A percentile compares a stretch with the other conserved stretches of the same genome.
Conservation (phyloP, 257 asterid species). For the Solanum lignicaule region DNA sequence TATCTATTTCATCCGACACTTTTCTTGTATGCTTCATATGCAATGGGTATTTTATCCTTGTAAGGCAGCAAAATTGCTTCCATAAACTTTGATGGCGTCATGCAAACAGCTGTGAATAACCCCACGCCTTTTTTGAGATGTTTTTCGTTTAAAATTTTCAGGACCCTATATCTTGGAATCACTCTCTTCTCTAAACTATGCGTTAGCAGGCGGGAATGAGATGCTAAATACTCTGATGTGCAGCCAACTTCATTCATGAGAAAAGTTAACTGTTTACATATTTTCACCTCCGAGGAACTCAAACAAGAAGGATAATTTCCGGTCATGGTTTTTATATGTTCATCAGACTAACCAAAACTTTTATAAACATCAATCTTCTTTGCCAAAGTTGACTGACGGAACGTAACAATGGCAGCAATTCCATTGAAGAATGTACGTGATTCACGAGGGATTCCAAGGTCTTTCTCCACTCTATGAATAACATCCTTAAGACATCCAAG, state of each 20-base stretch:
- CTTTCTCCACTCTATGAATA: not conserved
- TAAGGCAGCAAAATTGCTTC: not conserved
- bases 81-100: not conserved
- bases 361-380: not conserved
- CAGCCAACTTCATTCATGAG: not conserved
- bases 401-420: not conserved
- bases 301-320: not conserved
- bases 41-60: conserved; percentile 5
- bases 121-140: not conserved
- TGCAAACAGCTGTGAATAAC: not conserved
- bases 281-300: not conserved
- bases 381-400: not conserved
- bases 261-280: not conserved
- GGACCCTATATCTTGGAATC: conserved; percentile 6
- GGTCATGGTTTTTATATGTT: not conserved
- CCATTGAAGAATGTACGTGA: not conserved
- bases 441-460: not conserved
- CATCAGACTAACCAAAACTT: not conserved
- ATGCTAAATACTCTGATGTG: not conserved
- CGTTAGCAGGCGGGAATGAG: not conserved
- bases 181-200: conserved; percentile 13
- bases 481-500: not conserved
- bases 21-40: not conserved
- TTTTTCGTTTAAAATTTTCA: conserved; percentile 4
- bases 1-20: not conserved